A percentile compares a stretch with the other conserved stretches of the same genome.
Conservation (phyloP, 1,139 yeast genomes). For the Diutina scorzettiae region DNA sequence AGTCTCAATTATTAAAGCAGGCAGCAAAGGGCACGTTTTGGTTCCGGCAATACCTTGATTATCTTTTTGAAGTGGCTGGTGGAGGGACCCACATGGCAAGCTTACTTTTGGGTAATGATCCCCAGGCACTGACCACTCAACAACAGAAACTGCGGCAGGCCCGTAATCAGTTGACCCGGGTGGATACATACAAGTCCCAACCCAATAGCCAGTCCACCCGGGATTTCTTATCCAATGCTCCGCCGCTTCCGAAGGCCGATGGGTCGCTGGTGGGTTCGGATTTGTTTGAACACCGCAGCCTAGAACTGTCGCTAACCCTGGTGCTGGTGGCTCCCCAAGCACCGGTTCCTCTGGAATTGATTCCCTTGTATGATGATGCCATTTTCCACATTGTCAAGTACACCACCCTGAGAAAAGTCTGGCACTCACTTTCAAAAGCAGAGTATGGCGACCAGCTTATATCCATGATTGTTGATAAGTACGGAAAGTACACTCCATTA, state of each 20-base stretch:
- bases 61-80: neutral
- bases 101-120: neutral
- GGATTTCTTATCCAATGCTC: neutral
- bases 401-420: neutral
- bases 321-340: neutral
- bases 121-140: neutral
- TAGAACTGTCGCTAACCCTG: neutral
- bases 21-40: neutral
- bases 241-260: neutral
- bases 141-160: neutral
- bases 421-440: neutral
- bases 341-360: conserved; percentile 1
- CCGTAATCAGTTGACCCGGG: neutral
- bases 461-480: neutral
- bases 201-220: neutral
- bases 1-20: neutral
- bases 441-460: neutral
- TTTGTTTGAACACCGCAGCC: neutral
- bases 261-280: neutral
- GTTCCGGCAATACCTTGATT: conserved; percentile 6
- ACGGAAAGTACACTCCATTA: conserved; percentile 2
- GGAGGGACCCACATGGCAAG: neutral
- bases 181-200: neutral
- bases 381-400: neutral
- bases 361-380: neutral